These are phyloP conservation scores for Xerocomellus amylosporus DNA, from an alignment of 768 basidiomycete species.

Conservation along the genomic window DNA sequence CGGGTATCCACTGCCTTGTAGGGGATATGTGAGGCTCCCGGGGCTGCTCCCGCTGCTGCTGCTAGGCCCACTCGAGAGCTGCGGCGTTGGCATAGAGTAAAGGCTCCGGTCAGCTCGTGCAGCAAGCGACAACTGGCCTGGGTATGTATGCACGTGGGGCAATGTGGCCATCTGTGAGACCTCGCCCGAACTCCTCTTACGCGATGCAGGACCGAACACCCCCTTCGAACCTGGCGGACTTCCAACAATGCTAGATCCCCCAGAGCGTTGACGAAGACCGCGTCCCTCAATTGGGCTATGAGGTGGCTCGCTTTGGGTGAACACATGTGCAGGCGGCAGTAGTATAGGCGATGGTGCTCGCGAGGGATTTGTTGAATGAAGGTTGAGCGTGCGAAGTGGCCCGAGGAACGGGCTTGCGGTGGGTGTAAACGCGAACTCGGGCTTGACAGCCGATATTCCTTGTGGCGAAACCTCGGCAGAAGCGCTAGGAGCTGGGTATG, in stretches of 20 bases:
- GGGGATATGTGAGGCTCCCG: conserved; percentile 45
- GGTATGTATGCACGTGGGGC: conserved; percentile 34
- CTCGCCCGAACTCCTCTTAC: conserved; percentile 34
- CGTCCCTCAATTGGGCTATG: conserved; percentile 37
- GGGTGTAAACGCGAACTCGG: conserved; percentile 54
- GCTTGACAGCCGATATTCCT: conserved; percentile 22
- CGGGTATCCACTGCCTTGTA: conserved; percentile 15
- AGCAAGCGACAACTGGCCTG: conserved; percentile 30
- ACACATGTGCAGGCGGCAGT: conserved; percentile 48
- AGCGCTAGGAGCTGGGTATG: conserved; percentile 17
- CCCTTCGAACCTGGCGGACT: conserved; percentile 37
- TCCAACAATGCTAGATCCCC: conserved; percentile 34
- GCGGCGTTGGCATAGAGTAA: conserved; percentile 50
- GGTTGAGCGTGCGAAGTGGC: conserved; percentile 69
- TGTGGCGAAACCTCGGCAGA: conserved; percentile 34
- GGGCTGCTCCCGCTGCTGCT: conserved; percentile 62
- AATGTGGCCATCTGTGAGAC: conserved; percentile 26
- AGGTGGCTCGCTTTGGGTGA: conserved; percentile 25
- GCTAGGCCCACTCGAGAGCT: conserved; percentile 63
- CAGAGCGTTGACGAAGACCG: conserved; percentile 25
- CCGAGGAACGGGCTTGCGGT: conserved; percentile 80
- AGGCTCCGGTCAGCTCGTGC: conserved; percentile 24
- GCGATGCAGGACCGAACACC: conserved; percentile 23
- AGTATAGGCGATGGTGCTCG: conserved; percentile 71
- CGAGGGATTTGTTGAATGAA: conserved; percentile 67